Percentiles rank a stretch among this genome's conserved stretches.
phyloP scores from a whole-genome alignment of 495 filamentous ascomycete species.

The Penicillium egyptiacum region DNA sequence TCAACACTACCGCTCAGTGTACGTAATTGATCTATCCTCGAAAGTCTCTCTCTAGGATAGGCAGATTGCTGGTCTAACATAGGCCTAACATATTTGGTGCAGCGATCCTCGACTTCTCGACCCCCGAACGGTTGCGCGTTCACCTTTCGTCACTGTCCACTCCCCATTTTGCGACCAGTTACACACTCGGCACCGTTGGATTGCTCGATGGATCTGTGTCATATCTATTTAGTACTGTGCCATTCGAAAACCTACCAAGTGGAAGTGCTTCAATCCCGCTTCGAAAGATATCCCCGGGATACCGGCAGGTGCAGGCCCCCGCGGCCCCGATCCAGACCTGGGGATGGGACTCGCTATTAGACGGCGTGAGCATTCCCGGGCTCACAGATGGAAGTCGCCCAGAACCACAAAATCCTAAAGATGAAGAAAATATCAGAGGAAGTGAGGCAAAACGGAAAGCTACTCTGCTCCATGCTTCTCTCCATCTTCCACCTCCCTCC shows the following conservation, averaged over 20 bases:
- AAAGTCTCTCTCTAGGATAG: constrained; percentile 4
- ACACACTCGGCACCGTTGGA: constrained; percentile 79
- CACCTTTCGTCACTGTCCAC: constrained; percentile 84
- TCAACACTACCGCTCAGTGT: constrained; percentile 87
- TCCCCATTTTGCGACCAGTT: constrained; percentile 87
- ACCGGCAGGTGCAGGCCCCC: constrained; percentile 60
- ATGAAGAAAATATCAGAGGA: constrained; percentile 15
- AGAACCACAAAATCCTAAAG: not conserved
- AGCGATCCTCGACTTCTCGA: constrained; percentile 83
- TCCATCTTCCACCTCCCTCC: constrained; percentile 76
- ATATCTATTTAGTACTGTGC: constrained; percentile 83
- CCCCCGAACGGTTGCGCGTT: constrained; percentile 76
- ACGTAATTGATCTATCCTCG: constrained; percentile 17
- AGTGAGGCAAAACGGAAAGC: constrained; percentile 45
- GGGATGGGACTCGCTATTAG: constrained; percentile 37
- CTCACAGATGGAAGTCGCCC: constrained; percentile 12
- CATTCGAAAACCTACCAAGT: constrained; percentile 56
- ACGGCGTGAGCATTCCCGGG: constrained; percentile 26
- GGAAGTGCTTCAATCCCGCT: constrained; percentile 62
- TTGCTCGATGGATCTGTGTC: constrained; percentile 88
- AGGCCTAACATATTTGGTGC: not conserved
- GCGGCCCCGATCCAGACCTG: constrained; percentile 36
- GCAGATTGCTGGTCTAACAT: constrained; percentile 1
- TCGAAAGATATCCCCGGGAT: constrained; percentile 64
- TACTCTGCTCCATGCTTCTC: constrained; percentile 80